These are phyloP conservation scores for Stephanodiscus minutulus DNA, from an alignment of 108 stramenopile genomes.

Conservation along the genomic window DNA sequence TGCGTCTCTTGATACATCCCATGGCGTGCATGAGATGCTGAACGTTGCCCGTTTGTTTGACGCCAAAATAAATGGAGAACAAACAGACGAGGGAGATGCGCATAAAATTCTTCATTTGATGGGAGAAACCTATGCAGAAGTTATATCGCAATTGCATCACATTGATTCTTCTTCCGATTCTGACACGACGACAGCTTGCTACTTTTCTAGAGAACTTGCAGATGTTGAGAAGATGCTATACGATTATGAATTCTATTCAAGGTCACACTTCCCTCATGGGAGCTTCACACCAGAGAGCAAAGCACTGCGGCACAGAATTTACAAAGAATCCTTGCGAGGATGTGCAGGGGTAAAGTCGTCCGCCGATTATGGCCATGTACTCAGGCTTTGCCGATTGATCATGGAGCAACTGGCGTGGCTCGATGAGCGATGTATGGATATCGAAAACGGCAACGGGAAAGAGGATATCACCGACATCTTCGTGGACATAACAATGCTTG, in stretches of 20 bases:
- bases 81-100: background rate
- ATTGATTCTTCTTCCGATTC: constrained; percentile 24
- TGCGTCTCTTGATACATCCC: constrained; percentile 2
- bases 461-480: constrained; percentile 31
- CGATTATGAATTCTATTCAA: constrained; percentile 22
- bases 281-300: constrained; percentile 17
- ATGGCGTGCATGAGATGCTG: constrained; percentile 36
- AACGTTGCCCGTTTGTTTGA: constrained; percentile 11
- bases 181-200: background rate
- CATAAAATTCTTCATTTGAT: constrained; percentile 16
- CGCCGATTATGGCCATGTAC: constrained; percentile 37
- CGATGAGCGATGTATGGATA: constrained; percentile 6
- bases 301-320: constrained; percentile 17
- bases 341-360: constrained; percentile 27
- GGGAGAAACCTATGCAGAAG: constrained; percentile 20
- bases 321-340: constrained; percentile 37
- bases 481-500: constrained; percentile 18
- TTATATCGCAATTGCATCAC: constrained; percentile 31
- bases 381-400: constrained; percentile 37
- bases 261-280: background rate
- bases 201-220: constrained; percentile 22
- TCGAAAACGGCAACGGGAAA: background rate
- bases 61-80: background rate
- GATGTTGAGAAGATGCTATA: constrained; percentile 45
- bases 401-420: constrained; percentile 43